phyloP scores from a whole-genome alignment of 1,284 basidiomycete species.

The Naganishia sp. region DNA sequence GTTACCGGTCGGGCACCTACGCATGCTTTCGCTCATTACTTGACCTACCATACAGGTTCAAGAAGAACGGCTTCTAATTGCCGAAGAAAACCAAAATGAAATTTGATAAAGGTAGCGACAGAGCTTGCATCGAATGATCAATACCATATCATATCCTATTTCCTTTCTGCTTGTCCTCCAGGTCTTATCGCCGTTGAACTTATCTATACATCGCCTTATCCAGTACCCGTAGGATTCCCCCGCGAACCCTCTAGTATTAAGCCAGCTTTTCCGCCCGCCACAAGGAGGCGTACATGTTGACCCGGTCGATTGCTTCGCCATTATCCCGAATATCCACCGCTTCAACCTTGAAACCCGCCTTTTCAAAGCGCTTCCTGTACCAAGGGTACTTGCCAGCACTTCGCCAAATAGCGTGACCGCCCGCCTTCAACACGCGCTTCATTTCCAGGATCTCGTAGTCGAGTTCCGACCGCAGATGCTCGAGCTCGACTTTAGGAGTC shows the following conservation, averaged over 20 bases:
- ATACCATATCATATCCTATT: not conserved
- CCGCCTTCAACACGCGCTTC: slow-evolving; percentile 62
- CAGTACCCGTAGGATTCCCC: not conserved
- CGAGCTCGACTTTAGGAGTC: slow-evolving; percentile 47
- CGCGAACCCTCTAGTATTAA: not conserved
- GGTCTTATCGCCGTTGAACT: not conserved
- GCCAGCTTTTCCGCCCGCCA: slow-evolving; percentile 40
- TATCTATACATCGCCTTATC: not conserved
- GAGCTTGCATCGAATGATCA: not conserved
- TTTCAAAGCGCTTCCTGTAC: slow-evolving; percentile 66
- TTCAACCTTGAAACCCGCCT: slow-evolving; percentile 58
- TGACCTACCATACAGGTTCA: slow-evolving; percentile 1
- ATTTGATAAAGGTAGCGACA: not conserved
- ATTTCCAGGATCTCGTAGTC: slow-evolving; percentile 68
- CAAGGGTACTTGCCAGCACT: slow-evolving; percentile 71
- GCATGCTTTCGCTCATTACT: not conserved
- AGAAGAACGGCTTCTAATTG: slow-evolving; percentile 24
- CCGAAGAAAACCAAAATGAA: not conserved
- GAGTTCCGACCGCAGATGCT: slow-evolving; percentile 57
- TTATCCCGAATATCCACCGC: slow-evolving; percentile 57
- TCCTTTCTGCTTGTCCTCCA: not conserved
- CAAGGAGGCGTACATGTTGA: slow-evolving; percentile 62
- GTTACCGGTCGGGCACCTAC: no score
- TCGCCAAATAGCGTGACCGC: slow-evolving; percentile 70
- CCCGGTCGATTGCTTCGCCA: slow-evolving; percentile 62